These are phyloP conservation scores for Trematosphaeria pertusa DNA, from an alignment of 2,329 filamentous ascomycete species.

Conservation along the genomic window DNA sequence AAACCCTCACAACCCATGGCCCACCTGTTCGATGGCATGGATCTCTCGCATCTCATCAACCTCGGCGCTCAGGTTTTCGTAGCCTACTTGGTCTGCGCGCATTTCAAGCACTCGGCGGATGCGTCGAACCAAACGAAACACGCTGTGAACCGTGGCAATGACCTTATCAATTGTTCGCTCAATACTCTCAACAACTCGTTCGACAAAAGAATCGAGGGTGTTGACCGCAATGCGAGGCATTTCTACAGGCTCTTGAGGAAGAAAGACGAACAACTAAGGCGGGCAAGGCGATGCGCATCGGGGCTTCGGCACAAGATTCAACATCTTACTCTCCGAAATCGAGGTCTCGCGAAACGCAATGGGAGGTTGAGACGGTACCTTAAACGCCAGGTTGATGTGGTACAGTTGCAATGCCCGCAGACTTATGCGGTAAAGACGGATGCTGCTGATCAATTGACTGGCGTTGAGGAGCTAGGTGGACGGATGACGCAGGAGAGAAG, in stretches of 20 bases:
- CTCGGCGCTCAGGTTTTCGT: too few species aligned
- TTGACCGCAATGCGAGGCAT: not conserved
- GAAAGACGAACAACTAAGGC: not conserved
- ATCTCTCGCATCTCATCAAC: not conserved
- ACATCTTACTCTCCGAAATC: not conserved
- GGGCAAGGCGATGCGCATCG: not conserved
- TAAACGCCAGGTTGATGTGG: not conserved
- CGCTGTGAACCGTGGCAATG: not conserved
- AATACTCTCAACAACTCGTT: not conserved
- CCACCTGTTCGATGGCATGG: not conserved
- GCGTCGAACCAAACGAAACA: not conserved
- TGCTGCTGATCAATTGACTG: too few species aligned
- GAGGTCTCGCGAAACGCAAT: not conserved
- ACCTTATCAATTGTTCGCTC: not conserved
- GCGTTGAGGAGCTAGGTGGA: not conserved
- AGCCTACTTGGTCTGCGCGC: too few species aligned
- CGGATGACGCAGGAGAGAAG: not conserved
- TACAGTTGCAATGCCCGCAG: not conserved
- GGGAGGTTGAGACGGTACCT: not conserved
- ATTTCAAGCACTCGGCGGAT: not conserved
- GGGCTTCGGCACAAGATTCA: not conserved
- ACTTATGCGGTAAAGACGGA: too few species aligned
- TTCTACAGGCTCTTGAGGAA: not conserved
- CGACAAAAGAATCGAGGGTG: not conserved
- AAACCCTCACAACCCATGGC: not conserved